A percentile compares a stretch with the other conserved stretches of the same genome.
These are phyloP conservation scores for Viola pubescens DNA, from an alignment of 441 rosid genomes.

Conservation along the genomic window DNA sequence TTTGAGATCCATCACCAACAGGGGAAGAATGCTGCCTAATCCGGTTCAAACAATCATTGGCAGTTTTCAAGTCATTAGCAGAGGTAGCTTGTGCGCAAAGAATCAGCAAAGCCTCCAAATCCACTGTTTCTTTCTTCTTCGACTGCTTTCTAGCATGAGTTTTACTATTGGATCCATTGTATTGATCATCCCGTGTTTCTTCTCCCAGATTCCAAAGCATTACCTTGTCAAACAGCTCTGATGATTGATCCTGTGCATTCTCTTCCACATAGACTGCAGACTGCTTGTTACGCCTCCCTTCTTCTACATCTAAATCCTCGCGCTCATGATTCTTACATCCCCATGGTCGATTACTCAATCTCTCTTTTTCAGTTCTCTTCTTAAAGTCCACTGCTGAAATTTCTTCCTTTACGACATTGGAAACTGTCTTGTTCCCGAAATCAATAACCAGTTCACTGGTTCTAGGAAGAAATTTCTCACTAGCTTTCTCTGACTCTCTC, in stretches of 20 bases:
- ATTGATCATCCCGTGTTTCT: conserved; percentile 15
- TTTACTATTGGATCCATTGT: conserved; percentile 23
- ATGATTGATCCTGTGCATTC: conserved; percentile 32
- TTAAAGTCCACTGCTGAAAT: conserved; percentile 3
- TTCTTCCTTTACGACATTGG: no score
- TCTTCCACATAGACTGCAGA: conserved; percentile 43
- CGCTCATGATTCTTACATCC: conserved; percentile 41
- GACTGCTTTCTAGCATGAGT: conserved; percentile 28
- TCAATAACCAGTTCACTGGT: neutral
- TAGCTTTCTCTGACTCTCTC: neutral
- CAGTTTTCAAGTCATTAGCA: conserved; percentile 53
- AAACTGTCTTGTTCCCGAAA: conserved; percentile 11
- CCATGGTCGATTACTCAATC: conserved; percentile 10
- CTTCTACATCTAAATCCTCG: conserved; percentile 36
- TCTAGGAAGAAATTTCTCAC: no score
- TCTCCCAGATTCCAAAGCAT: conserved; percentile 43
- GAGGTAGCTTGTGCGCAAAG: conserved; percentile 81
- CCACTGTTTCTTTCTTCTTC: conserved; percentile 44
- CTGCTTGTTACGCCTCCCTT: conserved; percentile 46
- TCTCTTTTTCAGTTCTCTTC: conserved; percentile 21
- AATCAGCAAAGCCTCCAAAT: conserved; percentile 51
- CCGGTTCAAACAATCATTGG: conserved; percentile 54
- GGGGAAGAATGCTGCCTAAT: conserved; percentile 57
- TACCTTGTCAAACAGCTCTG: conserved; percentile 51
- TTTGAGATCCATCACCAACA: conserved; percentile 58